A percentile compares a stretch with the other conserved stretches of the same genome.
These are phyloP conservation scores for Penicillium manginii DNA, from an alignment of 495 filamentous ascomycete genomes.

Conservation along the genomic window DNA sequence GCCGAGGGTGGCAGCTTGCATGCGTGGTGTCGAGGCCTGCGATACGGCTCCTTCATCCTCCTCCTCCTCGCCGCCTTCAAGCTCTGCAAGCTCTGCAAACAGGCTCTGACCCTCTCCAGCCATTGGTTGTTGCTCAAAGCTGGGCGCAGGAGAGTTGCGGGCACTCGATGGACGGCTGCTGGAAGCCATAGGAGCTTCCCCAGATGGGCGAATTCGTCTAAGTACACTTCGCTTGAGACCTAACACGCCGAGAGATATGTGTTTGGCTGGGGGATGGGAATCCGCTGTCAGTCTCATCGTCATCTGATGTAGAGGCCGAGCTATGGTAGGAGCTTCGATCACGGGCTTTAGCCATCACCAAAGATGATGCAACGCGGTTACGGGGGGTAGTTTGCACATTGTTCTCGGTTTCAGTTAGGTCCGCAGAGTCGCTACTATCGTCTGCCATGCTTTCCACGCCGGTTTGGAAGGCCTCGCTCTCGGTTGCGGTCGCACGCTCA, in stretches of 20 bases:
- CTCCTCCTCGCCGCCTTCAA: slow-evolving; percentile 68
- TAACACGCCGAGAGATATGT: slow-evolving; percentile 67
- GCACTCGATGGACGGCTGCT: slow-evolving; percentile 52
- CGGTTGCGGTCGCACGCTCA: slow-evolving; percentile 72
- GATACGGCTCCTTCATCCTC: slow-evolving; percentile 56
- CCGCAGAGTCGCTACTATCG: slow-evolving; percentile 69
- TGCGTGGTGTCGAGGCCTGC: slow-evolving; percentile 55
- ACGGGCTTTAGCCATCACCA: slow-evolving; percentile 50
- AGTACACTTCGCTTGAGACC: slow-evolving; percentile 64
- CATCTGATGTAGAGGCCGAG: slow-evolving; percentile 85
- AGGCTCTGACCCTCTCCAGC: slow-evolving; percentile 73
- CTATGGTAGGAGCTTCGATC: slow-evolving; percentile 76
- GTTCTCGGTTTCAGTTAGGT: slow-evolving; percentile 85
- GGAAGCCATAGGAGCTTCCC: slow-evolving; percentile 62
- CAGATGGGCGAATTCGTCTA: slow-evolving; percentile 65
- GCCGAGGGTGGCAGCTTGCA: slow-evolving; percentile 37
- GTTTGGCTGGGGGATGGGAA: slow-evolving; percentile 64
- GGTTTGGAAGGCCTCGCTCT: slow-evolving; percentile 95
- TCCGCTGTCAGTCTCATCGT: slow-evolving; percentile 62
- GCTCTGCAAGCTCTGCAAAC: slow-evolving; percentile 84
- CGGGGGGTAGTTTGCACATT: slow-evolving; percentile 52
- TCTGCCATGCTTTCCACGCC: slow-evolving; percentile 80
- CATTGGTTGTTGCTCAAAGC: slow-evolving; percentile 48
- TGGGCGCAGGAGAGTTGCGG: slow-evolving; percentile 54
- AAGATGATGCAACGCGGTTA: slow-evolving; percentile 43